Evolutionary conservation across 2,329 filamentous ascomycete genomes (phyloP), one percentile per base, ranked within the genome.

Genomic region (Botryotinia convoluta): DNA sequence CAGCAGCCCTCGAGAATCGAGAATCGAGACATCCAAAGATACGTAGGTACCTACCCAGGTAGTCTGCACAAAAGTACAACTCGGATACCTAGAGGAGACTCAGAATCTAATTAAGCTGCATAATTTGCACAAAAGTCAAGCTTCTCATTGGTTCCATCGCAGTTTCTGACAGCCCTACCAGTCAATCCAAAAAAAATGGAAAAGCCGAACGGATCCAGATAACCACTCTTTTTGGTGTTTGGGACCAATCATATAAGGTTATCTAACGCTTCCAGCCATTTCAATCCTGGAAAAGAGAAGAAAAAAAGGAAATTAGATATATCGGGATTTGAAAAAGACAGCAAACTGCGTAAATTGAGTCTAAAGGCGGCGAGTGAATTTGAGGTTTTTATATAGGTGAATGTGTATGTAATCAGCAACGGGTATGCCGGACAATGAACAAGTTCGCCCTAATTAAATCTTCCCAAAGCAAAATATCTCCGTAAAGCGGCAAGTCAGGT

Each of bases 181-280:
- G 42, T 39, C 22, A 37, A 37, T 35, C 16, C n/a, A n/a, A 3
- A 26, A 35, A 65, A 26, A 65, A 26, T 7, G 42, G 14, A 65
- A 67, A 67, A 48, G 44, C 44, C 44, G 63, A n/a, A 20, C 18
- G 22, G 44, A 37, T 67, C 44, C 44, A 51, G 44, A 67, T n/a
- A 67, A 51, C 37, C 65, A 69, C 48, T n/a, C 5, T 35, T 42
- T 18, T 29, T 16, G 9, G 22, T 16, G 29, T 8, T 69, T 35
- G 59, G 44, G 22, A 59, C 69, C 69, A 71, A 71, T 71, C 9
- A 71, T 35, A 0, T 4, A 4, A 10, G 32, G 35, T 6, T 22
- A 71, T 35, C 44, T 54, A 29, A 54, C 69, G 69, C 69, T 64
- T 32, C 69, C 69, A 71, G 44, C 59, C 59, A 54, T 48, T 29